phyloP scores from a whole-genome alignment of 306 rosid genomes.

The Dalbergia cultrata region DNA sequence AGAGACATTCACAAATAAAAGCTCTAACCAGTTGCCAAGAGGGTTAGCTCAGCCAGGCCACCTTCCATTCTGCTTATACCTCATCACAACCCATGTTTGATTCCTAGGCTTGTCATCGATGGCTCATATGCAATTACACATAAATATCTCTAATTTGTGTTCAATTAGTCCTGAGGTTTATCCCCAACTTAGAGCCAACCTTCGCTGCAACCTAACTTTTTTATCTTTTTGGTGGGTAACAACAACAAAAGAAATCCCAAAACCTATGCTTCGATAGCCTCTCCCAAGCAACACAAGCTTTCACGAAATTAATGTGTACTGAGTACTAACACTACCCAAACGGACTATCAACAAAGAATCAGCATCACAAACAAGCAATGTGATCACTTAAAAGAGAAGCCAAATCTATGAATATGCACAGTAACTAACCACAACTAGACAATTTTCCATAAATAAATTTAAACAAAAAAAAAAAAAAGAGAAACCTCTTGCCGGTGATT shows the following conservation, averaged over 20 bases:
- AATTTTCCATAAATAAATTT: neutral
- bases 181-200: neutral
- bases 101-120: neutral
- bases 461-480: neutral
- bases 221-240: too few relatives aligned
- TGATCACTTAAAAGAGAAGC: neutral
- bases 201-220: too few relatives aligned
- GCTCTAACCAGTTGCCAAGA: neutral
- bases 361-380: neutral
- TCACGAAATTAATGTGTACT: neutral
- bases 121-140: neutral
- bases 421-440: neutral
- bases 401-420: neutral
- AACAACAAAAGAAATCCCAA: too few relatives aligned
- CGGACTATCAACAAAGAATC: neutral
- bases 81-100: neutral
- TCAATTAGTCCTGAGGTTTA: neutral
- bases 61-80: neutral
- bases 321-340: neutral
- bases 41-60: neutral
- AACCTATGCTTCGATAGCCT: too few relatives aligned
- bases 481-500: conserved; percentile 84
- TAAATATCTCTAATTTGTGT: neutral
- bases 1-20: neutral
- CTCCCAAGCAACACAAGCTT: neutral